Conservation (phyloP, 805 yeast species). For the Candida vaughaniae region DNA sequence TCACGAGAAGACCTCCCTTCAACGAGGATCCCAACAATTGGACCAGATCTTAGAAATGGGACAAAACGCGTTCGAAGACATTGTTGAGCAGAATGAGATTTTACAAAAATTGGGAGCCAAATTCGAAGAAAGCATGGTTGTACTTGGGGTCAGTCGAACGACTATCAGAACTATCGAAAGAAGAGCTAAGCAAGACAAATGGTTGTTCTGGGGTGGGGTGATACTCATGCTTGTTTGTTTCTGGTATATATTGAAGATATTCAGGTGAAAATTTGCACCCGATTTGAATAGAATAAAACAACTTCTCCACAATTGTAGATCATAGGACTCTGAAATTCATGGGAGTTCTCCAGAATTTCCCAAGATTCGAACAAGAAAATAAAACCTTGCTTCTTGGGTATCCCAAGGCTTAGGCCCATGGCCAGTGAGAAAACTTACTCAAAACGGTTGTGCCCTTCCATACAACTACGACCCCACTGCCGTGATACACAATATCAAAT, state of each 20-base stretch:
- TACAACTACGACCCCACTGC: neutral
- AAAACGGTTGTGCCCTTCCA: neutral
- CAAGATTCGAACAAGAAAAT: no score
- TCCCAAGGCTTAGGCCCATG: no score
- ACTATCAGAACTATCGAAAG: constrained; percentile 79
- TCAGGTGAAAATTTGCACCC: no score
- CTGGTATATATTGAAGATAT: constrained; percentile 63
- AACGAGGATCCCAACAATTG: constrained; percentile 73
- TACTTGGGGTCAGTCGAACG: constrained; percentile 82
- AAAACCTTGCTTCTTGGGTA: no score
- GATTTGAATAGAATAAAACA: no score
- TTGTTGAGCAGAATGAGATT: constrained; percentile 79
- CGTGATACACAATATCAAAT: no score
- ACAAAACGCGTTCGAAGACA: constrained; percentile 75
- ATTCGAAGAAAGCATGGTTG: constrained; percentile 66
- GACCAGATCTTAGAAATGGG: constrained; percentile 94
- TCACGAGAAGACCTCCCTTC: constrained; percentile 63
- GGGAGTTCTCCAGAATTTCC: no score
- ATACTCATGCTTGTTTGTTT: constrained; percentile 60
- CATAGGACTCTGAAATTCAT: no score
- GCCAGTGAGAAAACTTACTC: no score
- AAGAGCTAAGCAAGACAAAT: constrained; percentile 82
- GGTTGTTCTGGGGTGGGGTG: constrained; percentile 79
- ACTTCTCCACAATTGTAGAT: no score
- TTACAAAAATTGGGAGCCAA: constrained; percentile 60